A percentile compares a stretch with the other conserved stretches of the same genome.
phyloP scores from a whole-genome alignment of 306 rosid species.

The Cucumis melo region DNA sequence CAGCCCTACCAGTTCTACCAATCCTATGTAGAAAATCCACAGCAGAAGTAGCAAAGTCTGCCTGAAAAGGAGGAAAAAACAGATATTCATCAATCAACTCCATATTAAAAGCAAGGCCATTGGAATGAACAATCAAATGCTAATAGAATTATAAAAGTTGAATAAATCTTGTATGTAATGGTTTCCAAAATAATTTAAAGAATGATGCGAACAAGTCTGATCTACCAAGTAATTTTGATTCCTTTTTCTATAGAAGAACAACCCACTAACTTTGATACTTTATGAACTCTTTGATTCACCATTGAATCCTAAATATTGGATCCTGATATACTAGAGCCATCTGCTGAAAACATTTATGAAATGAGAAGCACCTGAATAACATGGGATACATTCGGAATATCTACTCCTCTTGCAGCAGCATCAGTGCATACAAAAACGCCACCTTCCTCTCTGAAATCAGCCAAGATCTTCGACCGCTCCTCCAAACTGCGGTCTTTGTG shows the following conservation, averaged over 20 bases:
- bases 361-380: conserved; percentile 66
- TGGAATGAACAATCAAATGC: not conserved
- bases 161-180: not conserved
- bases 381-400: conserved; percentile 77
- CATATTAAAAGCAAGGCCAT: not conserved
- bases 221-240: not conserved
- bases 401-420: conserved; percentile 94
- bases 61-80: conserved; percentile 41
- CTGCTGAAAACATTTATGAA: not conserved
- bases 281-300: not conserved
- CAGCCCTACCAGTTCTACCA: conserved; percentile 94
- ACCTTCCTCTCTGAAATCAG: conserved; percentile 68
- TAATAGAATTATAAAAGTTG: not conserved
- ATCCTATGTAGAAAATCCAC: conserved; percentile 86
- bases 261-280: not conserved
- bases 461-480: conserved; percentile 57
- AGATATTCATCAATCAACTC: not conserved
- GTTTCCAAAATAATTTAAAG: not conserved
- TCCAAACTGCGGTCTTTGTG: conserved; percentile 83
- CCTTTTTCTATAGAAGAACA: not conserved
- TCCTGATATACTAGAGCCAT: not conserved
- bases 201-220: not conserved
- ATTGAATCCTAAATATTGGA: not conserved
- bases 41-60: conserved; percentile 86
- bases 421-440: conserved; percentile 94